These are phyloP conservation scores for Penicillium silybi DNA, from an alignment of 495 filamentous ascomycete genomes.

Conservation along the genomic window DNA sequence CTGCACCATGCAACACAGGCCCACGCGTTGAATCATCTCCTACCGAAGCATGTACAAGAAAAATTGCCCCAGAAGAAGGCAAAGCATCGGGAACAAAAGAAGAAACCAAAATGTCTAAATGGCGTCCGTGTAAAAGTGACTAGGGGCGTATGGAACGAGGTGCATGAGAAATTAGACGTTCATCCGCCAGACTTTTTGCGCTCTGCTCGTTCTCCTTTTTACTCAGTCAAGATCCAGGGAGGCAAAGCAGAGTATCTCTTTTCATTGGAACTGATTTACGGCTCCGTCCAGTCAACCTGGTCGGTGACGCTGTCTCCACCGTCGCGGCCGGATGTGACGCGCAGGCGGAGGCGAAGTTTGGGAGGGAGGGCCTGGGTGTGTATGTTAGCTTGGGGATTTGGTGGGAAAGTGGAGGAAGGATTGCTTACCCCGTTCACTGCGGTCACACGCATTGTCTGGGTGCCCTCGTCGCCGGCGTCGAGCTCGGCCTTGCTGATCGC, in stretches of 20 bases:
- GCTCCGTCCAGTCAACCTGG: slow-evolving; percentile 95
- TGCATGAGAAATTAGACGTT: slow-evolving; percentile 18
- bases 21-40: slow-evolving; percentile 18
- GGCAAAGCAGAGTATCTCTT: background rate
- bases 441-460: slow-evolving; percentile 79
- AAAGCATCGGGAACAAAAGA: background rate
- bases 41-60: slow-evolving; percentile 29
- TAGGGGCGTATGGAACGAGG: slow-evolving; percentile 1
- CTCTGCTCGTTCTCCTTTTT: background rate
- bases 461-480: slow-evolving; percentile 72
- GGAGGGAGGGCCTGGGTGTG: slow-evolving; percentile 55
- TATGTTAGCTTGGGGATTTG: slow-evolving; percentile 1
- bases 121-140: slow-evolving; percentile 17
- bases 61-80: background rate
- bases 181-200: slow-evolving; percentile 16
- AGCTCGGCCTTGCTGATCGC: slow-evolving; percentile 79
- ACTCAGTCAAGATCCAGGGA: background rate
- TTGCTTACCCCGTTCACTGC: slow-evolving; percentile 80
- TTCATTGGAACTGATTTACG: slow-evolving; percentile 27
- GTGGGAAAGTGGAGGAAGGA: background rate
- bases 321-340: slow-evolving; percentile 72
- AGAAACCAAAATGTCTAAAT: slow-evolving; percentile 14
- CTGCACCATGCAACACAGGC: slow-evolving; percentile 15
- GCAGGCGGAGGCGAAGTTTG: slow-evolving; percentile 76
- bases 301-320: slow-evolving; percentile 70